Evolutionary conservation across 148 eudicot species (phyloP).

Genomic region (Arctostaphylos glauca): DNA sequence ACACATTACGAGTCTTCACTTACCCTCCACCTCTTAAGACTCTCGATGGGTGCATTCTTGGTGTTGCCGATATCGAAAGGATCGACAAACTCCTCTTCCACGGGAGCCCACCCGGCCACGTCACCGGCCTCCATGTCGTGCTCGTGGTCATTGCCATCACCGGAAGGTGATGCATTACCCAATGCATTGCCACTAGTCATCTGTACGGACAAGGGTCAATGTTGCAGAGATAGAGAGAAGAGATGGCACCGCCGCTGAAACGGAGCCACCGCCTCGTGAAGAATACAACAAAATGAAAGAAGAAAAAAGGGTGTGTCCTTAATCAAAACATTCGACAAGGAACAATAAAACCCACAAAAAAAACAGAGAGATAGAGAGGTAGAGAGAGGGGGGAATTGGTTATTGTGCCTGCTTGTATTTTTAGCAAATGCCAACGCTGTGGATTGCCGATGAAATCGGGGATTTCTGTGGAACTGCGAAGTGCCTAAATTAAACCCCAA

Average conservation of each 20-base stretch:
- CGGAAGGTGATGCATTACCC: neutral
- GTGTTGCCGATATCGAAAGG: constrained; percentile 82
- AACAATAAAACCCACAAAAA: neutral
- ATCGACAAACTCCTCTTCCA: constrained; percentile 32
- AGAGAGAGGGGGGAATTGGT: neutral
- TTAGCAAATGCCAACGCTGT: neutral
- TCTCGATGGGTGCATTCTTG: constrained; percentile 59
- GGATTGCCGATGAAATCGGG: neutral
- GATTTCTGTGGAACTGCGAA: neutral
- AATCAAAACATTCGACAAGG: neutral
- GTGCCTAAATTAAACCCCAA: neutral
- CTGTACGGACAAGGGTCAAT: neutral
- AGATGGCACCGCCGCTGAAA: constrained; percentile 40
- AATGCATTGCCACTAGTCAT: constrained; percentile 24
- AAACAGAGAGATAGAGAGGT: neutral
- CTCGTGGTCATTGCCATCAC: neutral
- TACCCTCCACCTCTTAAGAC: constrained; percentile 88
- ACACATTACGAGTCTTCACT: neutral
- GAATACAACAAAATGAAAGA: too few species aligned
- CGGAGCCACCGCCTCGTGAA: constrained; percentile 40
- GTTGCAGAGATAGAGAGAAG: constrained; percentile 11
- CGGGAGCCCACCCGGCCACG: neutral
- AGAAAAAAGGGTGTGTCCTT: neutral
- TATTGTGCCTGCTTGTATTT: neutral
- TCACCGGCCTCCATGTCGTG: constrained; percentile 34